Base-by-base conservation (phyloP, 2,329 filamentous ascomycete genomes). In the Diaporthe sp. region DNA sequence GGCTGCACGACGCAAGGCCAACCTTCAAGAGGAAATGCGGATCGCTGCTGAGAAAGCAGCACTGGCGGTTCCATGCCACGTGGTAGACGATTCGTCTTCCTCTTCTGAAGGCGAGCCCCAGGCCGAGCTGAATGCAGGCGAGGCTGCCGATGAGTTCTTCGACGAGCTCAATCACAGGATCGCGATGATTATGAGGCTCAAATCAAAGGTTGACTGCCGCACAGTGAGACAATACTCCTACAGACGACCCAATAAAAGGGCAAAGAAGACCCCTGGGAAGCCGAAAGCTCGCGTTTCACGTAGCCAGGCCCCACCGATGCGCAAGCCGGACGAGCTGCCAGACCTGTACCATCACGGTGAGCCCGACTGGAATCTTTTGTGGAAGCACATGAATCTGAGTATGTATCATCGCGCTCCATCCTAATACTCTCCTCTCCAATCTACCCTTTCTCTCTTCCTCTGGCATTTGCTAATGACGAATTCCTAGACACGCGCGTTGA, bases 381-480 rank as follows among this genome's bases (percentile, higher is more conserved):
- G 28, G 25, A 74, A 53, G 37, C 49, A 63, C 13, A 42, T 76
- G 47, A 63, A 7, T 20, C 72, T 76, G 17, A 37, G 75, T 76
- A 67, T 42, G 75, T 76, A 37, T 20, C 13, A 17, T 5, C 10
- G 20, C 28, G 9, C 34, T 37, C 31, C 42, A 13, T 34, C 12
- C 9, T 22, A 25, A 2, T 4, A 22, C 49, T 7, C 9, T 4
- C 28, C 49, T 4, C 13, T 4, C 28, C 47, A 39, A 20, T 25
- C 22, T 53, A 12, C 13, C 13, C 13, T 47, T 22, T 12, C 22
- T 47, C 20, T 17, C 3, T 28, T 17, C 4, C 3, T 17, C 8
- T 20, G n/a, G 17, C 34, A 22, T 15, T 20, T 34, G 17, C 63
- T 72, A 17, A 74, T 34, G 34, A 53, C 10, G 6, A 28, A 9